These are phyloP conservation scores for Abortiporus biennis DNA, from an alignment of 1,284 basidiomycete genomes.

Conservation along the genomic window DNA sequence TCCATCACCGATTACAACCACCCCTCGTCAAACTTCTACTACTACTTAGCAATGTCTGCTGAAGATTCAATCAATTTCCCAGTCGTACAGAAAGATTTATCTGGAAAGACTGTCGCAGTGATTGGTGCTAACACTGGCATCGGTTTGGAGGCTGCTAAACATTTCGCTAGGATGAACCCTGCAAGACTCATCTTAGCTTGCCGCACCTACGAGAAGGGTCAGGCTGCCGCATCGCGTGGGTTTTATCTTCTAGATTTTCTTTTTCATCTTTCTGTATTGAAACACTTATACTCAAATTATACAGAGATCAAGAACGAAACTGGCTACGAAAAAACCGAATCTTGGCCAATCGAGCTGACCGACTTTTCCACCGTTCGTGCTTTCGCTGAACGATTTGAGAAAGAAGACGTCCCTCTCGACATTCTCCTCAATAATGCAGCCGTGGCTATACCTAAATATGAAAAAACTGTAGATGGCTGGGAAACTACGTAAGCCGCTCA, in stretches of 20 bases:
- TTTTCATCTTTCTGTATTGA: too few relatives aligned
- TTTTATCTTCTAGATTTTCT: too few relatives aligned
- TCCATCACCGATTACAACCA: too few relatives aligned
- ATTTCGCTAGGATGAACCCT: slow-evolving; percentile 29
- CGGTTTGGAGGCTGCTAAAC: too few relatives aligned
- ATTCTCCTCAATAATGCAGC: slow-evolving; percentile 30
- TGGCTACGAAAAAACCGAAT: slow-evolving; percentile 19
- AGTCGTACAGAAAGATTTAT: too few relatives aligned
- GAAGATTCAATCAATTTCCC: too few relatives aligned
- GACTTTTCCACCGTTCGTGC: slow-evolving; percentile 22
- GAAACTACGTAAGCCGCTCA: slow-evolving; percentile 19
- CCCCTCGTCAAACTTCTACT: too few relatives aligned
- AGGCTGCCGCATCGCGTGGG: background rate
- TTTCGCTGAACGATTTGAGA: slow-evolving; percentile 24
- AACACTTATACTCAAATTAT: too few relatives aligned
- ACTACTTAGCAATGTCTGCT: too few relatives aligned
- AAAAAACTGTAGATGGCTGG: slow-evolving; percentile 23
- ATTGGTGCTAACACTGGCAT: too few relatives aligned
- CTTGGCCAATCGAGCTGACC: slow-evolving; percentile 24
- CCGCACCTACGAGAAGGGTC: slow-evolving; percentile 18
- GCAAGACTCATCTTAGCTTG: slow-evolving; percentile 24
- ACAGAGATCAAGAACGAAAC: slow-evolving; percentile 23
- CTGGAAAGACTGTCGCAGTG: too few relatives aligned
- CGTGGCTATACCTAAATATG: slow-evolving; percentile 12
- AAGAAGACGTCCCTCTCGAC: slow-evolving; percentile 24